These are phyloP conservation scores for Taphrina communis DNA, from an alignment of 1,139 yeast species.

Conservation along the genomic window DNA sequence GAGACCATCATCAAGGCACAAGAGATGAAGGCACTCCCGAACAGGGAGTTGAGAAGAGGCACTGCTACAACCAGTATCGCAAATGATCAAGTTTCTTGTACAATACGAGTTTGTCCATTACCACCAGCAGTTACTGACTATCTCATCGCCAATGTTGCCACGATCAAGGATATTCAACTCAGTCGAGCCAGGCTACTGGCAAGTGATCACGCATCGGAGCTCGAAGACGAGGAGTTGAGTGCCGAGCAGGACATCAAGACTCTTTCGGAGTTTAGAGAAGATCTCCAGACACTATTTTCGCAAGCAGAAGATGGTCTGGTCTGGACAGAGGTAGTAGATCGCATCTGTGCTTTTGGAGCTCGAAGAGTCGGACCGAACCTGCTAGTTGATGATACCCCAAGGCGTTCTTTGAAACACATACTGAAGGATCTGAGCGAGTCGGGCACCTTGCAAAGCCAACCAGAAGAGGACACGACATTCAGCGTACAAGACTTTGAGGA, in stretches of 20 bases:
- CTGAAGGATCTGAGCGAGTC: slow-evolving; percentile 43
- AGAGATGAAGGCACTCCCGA: slow-evolving; percentile 55
- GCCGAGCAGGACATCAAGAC: slow-evolving; percentile 7
- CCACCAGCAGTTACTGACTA: slow-evolving; percentile 61
- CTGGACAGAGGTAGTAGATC: slow-evolving; percentile 49
- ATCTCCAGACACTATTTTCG: background rate
- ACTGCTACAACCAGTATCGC: slow-evolving; percentile 48
- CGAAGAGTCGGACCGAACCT: slow-evolving; percentile 77
- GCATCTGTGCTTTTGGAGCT: slow-evolving; percentile 76
- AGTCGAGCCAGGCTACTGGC: slow-evolving; percentile 43
- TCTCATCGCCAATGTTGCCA: slow-evolving; percentile 58
- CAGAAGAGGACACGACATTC: slow-evolving; percentile 4
- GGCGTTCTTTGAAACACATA: slow-evolving; percentile 53
- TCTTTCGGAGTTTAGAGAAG: slow-evolving; percentile 11
- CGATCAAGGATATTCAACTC: slow-evolving; percentile 51
- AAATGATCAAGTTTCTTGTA: slow-evolving; percentile 53
- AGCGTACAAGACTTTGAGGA: slow-evolving; percentile 58
- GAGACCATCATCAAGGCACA: slow-evolving; percentile 70
- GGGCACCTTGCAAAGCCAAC: slow-evolving; percentile 47
- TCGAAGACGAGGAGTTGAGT: slow-evolving; percentile 32
- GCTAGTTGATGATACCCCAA: slow-evolving; percentile 61
- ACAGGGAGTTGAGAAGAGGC: slow-evolving; percentile 57
- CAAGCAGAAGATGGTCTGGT: slow-evolving; percentile 43
- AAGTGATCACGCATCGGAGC: slow-evolving; percentile 31
- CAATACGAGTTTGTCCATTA: slow-evolving; percentile 62